Evolutionary conservation across 2,329 filamentous ascomycete species (phyloP).

Genomic region (Beauveria sp.): DNA sequence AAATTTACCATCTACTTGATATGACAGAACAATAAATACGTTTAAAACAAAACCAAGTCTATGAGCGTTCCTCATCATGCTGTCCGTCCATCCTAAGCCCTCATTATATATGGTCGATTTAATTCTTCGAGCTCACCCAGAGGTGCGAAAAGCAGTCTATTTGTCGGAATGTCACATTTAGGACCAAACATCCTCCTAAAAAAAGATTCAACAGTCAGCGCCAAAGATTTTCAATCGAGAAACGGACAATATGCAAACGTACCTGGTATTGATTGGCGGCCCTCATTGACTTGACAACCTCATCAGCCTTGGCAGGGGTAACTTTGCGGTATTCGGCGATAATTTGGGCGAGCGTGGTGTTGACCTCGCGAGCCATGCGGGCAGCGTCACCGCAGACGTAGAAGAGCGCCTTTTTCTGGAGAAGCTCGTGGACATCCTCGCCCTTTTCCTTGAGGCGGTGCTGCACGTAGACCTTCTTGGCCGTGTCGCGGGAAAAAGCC

Average conservation of each 20-base stretch:
- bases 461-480: conserved; percentile 94
- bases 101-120: conserved; percentile 7
- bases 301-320: conserved; percentile 80
- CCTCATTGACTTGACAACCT: conserved; percentile 95
- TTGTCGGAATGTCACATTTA: conserved; percentile 23
- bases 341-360: conserved; percentile 77
- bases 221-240: neutral
- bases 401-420: conserved; percentile 84
- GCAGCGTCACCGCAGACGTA: conserved; percentile 98
- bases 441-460: conserved; percentile 80
- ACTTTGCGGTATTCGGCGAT: conserved; percentile 77
- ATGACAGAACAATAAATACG: conserved; percentile 2
- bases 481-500: conserved; percentile 84
- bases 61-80: conserved; percentile 1
- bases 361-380: conserved; percentile 94
- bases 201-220: neutral
- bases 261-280: conserved; percentile 94
- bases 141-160: neutral
- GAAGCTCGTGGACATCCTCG: conserved; percentile 77
- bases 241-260: conserved; percentile 23
- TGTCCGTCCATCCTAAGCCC: neutral
- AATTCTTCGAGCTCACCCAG: neutral
- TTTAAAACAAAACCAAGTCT: conserved; percentile 2
- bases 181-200: conserved; percentile 66
- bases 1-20: conserved; percentile 6